Base-by-base conservation (phyloP, 2,329 filamentous ascomycete species). In the Botrytis porri region DNA sequence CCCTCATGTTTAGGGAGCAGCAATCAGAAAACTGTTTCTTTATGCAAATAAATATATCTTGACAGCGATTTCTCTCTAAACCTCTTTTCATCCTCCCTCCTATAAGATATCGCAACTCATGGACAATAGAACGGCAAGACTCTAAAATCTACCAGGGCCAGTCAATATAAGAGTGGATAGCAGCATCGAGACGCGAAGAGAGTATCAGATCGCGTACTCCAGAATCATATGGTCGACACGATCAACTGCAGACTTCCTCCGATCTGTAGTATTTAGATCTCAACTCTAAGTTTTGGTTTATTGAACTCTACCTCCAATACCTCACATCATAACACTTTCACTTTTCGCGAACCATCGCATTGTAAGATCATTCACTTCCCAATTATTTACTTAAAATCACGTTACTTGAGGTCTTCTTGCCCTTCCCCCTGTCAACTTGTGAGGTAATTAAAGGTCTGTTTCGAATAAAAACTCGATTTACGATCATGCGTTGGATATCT, bases 131-230 rank as follows among this genome's bases (percentile, higher is more conserved):
- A 29, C 35, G 25, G 37, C 35, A 29, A n/a, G 51, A 57, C 14
- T 29, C 51, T n/a, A 29, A 32, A 57, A 57, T 29, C n/a, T 32
- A n/a, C 51, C 51, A 29, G 51, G 51, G 51, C 51, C n/a, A 18
- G n/a, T 57, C n/a, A 18, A 5, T 29, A 39, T 39, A 22, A 66
- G n/a, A 18, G 39, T 29, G 37, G 41, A 48, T 66, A 66, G 25
- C 35, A 22, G 35, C 45, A 66, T 39, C 45, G 32, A 66, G 64
- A 66, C 64, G 35, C 45, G 63, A 66, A 39, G 12, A 51, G 64
- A 66, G 64, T n/a, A n/a, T 37, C 45, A 66, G 29, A 54, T 66
- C 45, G 32, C 45, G 64, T 54, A 66, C 51, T 57, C 51, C 18
- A 14, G 22, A 20, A 4, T 32, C 37, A 62, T 35, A n/a, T 14